Evolutionary conservation across 169 alveolate genomes (phyloP).

Genomic region (Pseudocohnilembus persalinus): DNA sequence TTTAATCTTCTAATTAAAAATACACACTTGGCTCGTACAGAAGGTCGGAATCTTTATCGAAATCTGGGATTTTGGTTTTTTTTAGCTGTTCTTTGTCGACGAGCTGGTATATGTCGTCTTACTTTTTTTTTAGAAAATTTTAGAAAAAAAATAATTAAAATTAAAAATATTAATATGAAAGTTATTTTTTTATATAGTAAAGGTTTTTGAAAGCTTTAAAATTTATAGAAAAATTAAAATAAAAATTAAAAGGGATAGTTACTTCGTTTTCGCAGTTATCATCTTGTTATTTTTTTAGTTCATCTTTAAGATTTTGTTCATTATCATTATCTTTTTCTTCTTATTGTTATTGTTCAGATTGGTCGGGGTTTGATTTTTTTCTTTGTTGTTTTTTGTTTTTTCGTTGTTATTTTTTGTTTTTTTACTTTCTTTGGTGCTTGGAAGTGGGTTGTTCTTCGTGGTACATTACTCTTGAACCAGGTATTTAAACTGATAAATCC

Average conservation of each 20-base stretch:
- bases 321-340: neutral
- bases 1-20: neutral
- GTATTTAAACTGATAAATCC: neutral
- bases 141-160: no score
- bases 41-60: neutral
- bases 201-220: no score
- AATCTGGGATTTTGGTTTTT: neutral
- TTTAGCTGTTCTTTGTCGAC: neutral
- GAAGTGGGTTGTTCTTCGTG: no score
- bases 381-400: neutral
- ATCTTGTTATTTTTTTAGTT: no score
- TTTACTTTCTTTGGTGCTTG: neutral
- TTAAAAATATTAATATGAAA: no score
- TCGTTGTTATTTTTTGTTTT: neutral
- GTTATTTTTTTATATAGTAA: no score
- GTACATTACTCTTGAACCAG: neutral
- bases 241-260: no score
- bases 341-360: neutral
- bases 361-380: no score
- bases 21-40: neutral
- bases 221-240: no score
- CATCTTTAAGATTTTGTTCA: no score
- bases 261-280: no score
- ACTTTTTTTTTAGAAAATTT: neutral
- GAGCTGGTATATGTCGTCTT: neutral